A percentile compares a stretch with the other conserved stretches of the same genome.
These are phyloP conservation scores for Periconia macrospinosa DNA, from an alignment of 2,329 filamentous ascomycete genomes.

Conservation along the genomic window DNA sequence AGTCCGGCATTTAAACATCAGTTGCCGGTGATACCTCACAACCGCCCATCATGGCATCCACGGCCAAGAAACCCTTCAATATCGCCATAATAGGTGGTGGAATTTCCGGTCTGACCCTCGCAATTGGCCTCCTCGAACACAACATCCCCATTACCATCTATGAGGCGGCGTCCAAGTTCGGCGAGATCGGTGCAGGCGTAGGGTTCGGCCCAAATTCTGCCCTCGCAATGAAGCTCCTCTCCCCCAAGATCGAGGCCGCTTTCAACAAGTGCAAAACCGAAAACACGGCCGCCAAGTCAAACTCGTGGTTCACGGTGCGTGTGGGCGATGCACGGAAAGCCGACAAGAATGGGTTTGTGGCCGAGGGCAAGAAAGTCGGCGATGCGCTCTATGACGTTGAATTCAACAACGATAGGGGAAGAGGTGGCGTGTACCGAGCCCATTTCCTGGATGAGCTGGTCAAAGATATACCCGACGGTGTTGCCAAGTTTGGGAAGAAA, in stretches of 20 bases:
- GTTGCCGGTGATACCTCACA: neutral
- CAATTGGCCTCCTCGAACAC: conserved; percentile 54
- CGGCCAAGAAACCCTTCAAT: conserved; percentile 41
- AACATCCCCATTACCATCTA: conserved; percentile 56
- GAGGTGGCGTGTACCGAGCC: conserved; percentile 51
- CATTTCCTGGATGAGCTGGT: conserved; percentile 55
- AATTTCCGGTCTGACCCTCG: conserved; percentile 59
- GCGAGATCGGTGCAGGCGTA: conserved; percentile 62
- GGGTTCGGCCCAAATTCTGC: conserved; percentile 59
- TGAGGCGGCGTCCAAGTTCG: conserved; percentile 58
- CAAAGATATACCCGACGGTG: conserved; percentile 49
- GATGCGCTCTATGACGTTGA: conserved; percentile 32
- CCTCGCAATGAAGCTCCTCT: conserved; percentile 57
- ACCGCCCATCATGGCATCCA: conserved; percentile 18
- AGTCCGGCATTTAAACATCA: no score
- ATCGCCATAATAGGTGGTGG: conserved; percentile 63
- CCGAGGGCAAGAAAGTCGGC: conserved; percentile 31
- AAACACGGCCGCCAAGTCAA: conserved; percentile 34
- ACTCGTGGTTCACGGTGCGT: conserved; percentile 35
- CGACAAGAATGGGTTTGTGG: conserved; percentile 32
- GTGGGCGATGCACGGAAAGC: conserved; percentile 36
- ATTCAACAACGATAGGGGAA: conserved; percentile 23
- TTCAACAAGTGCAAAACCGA: conserved; percentile 48
- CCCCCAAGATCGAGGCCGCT: conserved; percentile 43
- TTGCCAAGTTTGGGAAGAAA: conserved; percentile 50